These are phyloP conservation scores for Pseudocercospora musae DNA, from an alignment of 2,329 filamentous ascomycete species.

Conservation along the genomic window DNA sequence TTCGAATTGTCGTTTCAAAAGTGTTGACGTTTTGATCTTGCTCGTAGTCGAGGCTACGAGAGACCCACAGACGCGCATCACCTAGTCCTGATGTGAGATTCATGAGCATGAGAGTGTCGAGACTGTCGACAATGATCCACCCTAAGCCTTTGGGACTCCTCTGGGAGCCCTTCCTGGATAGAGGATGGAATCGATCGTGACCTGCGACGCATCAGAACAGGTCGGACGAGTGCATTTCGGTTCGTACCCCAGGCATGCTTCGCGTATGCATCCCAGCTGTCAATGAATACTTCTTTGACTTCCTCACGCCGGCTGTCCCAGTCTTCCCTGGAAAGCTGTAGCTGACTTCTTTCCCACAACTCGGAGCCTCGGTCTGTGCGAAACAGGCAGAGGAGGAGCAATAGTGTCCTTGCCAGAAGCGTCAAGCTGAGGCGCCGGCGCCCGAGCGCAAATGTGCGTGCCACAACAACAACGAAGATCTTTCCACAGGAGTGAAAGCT, in stretches of 20 bases:
- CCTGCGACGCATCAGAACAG: conserved; percentile 36
- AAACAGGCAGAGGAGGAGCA: too few relatives aligned
- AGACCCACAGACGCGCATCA: conserved; percentile 85
- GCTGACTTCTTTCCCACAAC: too few relatives aligned
- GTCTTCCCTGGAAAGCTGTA: conserved; percentile 41
- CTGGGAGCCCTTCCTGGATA: conserved; percentile 73
- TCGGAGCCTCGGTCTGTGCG: too few relatives aligned
- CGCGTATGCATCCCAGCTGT: conserved; percentile 92
- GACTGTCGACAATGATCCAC: conserved; percentile 95
- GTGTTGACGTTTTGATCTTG: conserved; percentile 95
- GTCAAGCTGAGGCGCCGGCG: too few relatives aligned
- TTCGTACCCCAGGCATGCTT: conserved; percentile 87
- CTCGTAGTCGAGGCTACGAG: conserved; percentile 75
- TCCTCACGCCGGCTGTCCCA: conserved; percentile 75
- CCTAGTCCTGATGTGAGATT: conserved; percentile 83
- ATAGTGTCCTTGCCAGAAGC: too few relatives aligned
- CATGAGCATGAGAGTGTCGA: conserved; percentile 98
- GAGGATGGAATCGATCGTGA: conserved; percentile 80
- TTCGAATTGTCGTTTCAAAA: conserved; percentile 96
- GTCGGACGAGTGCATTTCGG: not conserved
- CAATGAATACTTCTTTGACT: conserved; percentile 83
- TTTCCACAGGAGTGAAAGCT: too few relatives aligned
- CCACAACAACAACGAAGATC: too few relatives aligned
- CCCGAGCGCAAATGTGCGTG: too few relatives aligned
- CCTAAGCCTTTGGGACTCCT: conserved; percentile 89